Percentiles rank a stretch among this genome's conserved stretches.
These are phyloP conservation scores for Peterozyma xylosa DNA, from an alignment of 805 yeast species.

Conservation along the genomic window DNA sequence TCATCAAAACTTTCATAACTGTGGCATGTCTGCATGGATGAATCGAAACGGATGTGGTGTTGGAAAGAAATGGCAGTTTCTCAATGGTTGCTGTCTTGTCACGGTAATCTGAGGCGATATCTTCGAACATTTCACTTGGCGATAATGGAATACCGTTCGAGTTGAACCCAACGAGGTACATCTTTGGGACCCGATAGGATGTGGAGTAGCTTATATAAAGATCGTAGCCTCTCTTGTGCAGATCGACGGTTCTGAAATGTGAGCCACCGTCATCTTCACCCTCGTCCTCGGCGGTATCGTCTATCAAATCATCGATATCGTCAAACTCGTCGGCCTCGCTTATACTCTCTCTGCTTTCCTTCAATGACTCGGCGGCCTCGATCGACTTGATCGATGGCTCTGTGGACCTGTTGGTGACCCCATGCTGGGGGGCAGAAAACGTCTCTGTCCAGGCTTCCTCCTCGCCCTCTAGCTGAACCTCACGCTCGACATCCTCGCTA, in stretches of 20 bases:
- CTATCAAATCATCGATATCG: slow-evolving; percentile 31
- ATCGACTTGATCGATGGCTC: slow-evolving; percentile 5
- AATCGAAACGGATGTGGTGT: slow-evolving; percentile 76
- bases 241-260: slow-evolving; percentile 27
- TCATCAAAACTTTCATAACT: slow-evolving; percentile 86
- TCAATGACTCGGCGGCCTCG: slow-evolving; percentile 11
- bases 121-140: slow-evolving; percentile 92
- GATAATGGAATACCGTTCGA: slow-evolving; percentile 78
- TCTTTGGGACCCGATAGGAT: slow-evolving; percentile 90
- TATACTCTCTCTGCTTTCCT: slow-evolving; percentile 13
- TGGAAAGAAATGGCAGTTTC: slow-evolving; percentile 73
- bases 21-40: slow-evolving; percentile 96
- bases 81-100: slow-evolving; percentile 97
- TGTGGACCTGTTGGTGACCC: slow-evolving; percentile 13
- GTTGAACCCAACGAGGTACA: slow-evolving; percentile 84
- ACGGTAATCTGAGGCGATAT: slow-evolving; percentile 83
- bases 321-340: slow-evolving; percentile 30
- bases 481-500: slow-evolving; percentile 26
- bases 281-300: slow-evolving; percentile 26
- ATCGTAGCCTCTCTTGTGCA: slow-evolving; percentile 67
- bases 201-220: slow-evolving; percentile 90
- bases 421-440: slow-evolving; percentile 13
- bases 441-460: slow-evolving; percentile 59
- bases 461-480: slow-evolving; percentile 25
- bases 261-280: slow-evolving; percentile 34